Conservation (phyloP, 352 stramenopile genomes). For the Halophytophthora polymorphica region DNA sequence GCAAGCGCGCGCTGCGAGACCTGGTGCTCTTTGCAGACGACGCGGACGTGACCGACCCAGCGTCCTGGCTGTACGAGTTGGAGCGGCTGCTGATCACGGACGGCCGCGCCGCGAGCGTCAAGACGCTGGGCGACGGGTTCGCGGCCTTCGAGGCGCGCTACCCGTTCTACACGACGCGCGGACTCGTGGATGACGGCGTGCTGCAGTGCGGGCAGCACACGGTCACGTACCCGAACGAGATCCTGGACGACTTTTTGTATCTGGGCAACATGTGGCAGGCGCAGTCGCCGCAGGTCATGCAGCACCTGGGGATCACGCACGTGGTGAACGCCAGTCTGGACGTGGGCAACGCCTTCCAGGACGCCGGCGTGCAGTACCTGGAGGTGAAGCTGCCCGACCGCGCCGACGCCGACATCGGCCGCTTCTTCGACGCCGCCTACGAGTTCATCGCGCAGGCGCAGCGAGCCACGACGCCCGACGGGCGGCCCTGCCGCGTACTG, state of each 20-base stretch:
- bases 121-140: slow-evolving; percentile 40
- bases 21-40: slow-evolving; percentile 48
- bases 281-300: slow-evolving; percentile 43
- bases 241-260: slow-evolving; percentile 60
- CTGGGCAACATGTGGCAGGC: slow-evolving; percentile 79
- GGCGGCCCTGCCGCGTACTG: slow-evolving; percentile 40
- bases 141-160: slow-evolving; percentile 41
- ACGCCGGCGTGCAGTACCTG: slow-evolving; percentile 50
- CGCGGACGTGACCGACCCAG: slow-evolving; percentile 18
- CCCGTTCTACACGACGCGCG: slow-evolving; percentile 59
- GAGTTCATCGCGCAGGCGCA: slow-evolving; percentile 42
- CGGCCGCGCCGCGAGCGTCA: slow-evolving; percentile 39
- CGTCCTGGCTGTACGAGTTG: slow-evolving; percentile 36
- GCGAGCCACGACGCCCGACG: slow-evolving; percentile 6
- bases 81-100: slow-evolving; percentile 46
- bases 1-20: slow-evolving; percentile 45
- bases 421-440: slow-evolving; percentile 44
- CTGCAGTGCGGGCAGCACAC: slow-evolving; percentile 29
- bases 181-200: slow-evolving; percentile 17
- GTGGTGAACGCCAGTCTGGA: slow-evolving; percentile 64
- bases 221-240: slow-evolving; percentile 74
- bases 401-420: slow-evolving; percentile 37
- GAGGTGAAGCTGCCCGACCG: slow-evolving; percentile 58
- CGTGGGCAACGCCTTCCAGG: slow-evolving; percentile 51
- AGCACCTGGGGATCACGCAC: slow-evolving; percentile 67